These are phyloP conservation scores for Pestalotiopsis sp. DNA, from an alignment of 2,329 filamentous ascomycete genomes.

Conservation along the genomic window DNA sequence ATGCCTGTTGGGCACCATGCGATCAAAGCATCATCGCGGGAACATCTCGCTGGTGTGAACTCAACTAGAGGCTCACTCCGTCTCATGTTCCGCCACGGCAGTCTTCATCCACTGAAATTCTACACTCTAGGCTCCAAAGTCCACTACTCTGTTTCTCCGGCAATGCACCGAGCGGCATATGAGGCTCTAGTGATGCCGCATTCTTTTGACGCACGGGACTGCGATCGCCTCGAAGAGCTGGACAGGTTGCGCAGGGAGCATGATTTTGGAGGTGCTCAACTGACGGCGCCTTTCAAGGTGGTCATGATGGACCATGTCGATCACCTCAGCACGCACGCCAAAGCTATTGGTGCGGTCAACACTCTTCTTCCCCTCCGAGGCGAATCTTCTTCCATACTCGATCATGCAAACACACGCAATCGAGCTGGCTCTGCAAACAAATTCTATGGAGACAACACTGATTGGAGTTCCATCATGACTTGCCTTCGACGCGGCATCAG, in stretches of 20 bases:
- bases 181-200: slow-evolving; percentile 68
- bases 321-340: slow-evolving; percentile 67
- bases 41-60: slow-evolving; percentile 48
- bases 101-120: slow-evolving; percentile 67
- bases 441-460: slow-evolving; percentile 72
- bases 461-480: slow-evolving; percentile 67
- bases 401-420: slow-evolving; percentile 60
- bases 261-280: slow-evolving; percentile 68
- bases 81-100: slow-evolving; percentile 61
- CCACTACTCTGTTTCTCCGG: slow-evolving; percentile 70
- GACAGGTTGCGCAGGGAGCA: slow-evolving; percentile 59
- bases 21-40: slow-evolving; percentile 39
- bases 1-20: slow-evolving; percentile 52
- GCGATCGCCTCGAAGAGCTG: slow-evolving; percentile 61
- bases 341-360: slow-evolving; percentile 73
- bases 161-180: slow-evolving; percentile 73
- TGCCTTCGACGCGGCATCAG: slow-evolving; percentile 69
- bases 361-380: slow-evolving; percentile 68
- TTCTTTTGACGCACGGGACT: slow-evolving; percentile 61
- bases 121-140: slow-evolving; percentile 70
- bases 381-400: slow-evolving; percentile 47
- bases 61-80: slow-evolving; percentile 60
- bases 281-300: slow-evolving; percentile 72
- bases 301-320: slow-evolving; percentile 66
- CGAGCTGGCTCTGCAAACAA: slow-evolving; percentile 61